phyloP scores from a whole-genome alignment of 805 yeast species.

The Schwanniomyces sp. region DNA sequence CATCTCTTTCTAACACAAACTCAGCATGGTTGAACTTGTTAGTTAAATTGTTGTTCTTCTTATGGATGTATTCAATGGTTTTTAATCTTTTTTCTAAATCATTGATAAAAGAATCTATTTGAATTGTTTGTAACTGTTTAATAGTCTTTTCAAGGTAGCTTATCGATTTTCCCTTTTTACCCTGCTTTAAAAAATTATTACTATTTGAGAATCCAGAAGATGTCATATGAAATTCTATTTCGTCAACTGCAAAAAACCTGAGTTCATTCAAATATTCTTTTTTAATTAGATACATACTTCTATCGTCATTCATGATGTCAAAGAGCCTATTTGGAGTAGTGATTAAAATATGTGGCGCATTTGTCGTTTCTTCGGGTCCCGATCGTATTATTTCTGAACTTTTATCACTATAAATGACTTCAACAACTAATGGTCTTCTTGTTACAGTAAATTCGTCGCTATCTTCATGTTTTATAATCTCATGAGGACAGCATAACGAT shows the following conservation, averaged over 20 bases:
- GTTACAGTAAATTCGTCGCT: constrained; percentile 8
- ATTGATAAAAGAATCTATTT: constrained; percentile 6
- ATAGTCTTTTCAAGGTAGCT: constrained; percentile 11
- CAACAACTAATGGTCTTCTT: constrained; percentile 16
- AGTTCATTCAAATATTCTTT: constrained; percentile 8
- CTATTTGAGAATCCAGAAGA: constrained; percentile 10
- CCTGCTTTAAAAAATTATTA: constrained; percentile 4
- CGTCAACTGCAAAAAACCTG: constrained; percentile 23
- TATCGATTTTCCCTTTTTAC: constrained; percentile 13
- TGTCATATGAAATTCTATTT: constrained; percentile 14
- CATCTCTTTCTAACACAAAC: constrained; percentile 4
- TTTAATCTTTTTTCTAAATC: constrained; percentile 6
- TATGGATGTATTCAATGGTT: neutral
- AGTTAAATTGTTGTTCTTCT: neutral
- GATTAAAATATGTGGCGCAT: constrained; percentile 17
- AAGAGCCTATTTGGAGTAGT: constrained; percentile 13
- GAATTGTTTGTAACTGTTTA: constrained; percentile 11
- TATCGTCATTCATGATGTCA: constrained; percentile 7
- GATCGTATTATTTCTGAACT: constrained; percentile 1
- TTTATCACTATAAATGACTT: constrained; percentile 10
- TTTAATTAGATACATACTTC: neutral
- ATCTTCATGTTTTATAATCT: constrained; percentile 6
- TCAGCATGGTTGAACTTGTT: constrained; percentile 4
- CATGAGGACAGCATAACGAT: constrained; percentile 20
- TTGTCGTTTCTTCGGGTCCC: neutral